Evolutionary conservation across 2,329 filamentous ascomycete species (phyloP).

Genomic region (Paecilomyces niveus): DNA sequence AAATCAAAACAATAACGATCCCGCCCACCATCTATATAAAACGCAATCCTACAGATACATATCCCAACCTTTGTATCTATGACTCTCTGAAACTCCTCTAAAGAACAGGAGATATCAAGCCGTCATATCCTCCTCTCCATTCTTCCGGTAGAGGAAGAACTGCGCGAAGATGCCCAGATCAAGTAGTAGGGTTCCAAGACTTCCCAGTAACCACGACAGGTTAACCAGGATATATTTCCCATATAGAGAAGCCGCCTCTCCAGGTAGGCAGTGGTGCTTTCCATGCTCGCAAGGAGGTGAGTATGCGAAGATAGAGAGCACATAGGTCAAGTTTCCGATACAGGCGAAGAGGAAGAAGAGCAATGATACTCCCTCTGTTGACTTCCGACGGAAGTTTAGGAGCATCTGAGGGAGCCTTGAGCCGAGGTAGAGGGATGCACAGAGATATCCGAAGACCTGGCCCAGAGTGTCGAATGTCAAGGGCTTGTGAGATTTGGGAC

Average conservation of each 20-base stretch:
- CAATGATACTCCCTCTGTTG: constrained; percentile 85
- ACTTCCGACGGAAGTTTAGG: constrained; percentile 86
- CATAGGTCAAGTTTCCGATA: constrained; percentile 88
- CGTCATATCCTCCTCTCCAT: constrained; percentile 13
- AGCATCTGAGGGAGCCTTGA: constrained; percentile 84
- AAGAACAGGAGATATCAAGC: neutral
- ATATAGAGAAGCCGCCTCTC: constrained; percentile 63
- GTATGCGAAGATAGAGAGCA: constrained; percentile 84
- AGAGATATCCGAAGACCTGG: constrained; percentile 90
- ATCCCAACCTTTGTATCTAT: neutral
- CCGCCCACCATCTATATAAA: neutral
- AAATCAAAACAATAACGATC: neutral
- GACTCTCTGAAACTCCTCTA: neutral
- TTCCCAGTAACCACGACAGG: constrained; percentile 82
- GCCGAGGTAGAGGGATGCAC: constrained; percentile 80
- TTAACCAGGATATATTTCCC: constrained; percentile 81
- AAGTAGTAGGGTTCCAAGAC: constrained; percentile 75
- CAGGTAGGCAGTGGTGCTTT: constrained; percentile 48
- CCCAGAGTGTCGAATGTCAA: constrained; percentile 69
- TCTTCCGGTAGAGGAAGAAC: constrained; percentile 72
- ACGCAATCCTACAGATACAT: neutral
- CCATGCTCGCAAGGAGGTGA: constrained; percentile 59
- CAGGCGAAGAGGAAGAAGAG: constrained; percentile 97
- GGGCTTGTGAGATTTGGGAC: constrained; percentile 7
- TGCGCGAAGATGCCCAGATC: constrained; percentile 85